phyloP scores from a whole-genome alignment of 305 asterid genomes.

The Withania somnifera region DNA sequence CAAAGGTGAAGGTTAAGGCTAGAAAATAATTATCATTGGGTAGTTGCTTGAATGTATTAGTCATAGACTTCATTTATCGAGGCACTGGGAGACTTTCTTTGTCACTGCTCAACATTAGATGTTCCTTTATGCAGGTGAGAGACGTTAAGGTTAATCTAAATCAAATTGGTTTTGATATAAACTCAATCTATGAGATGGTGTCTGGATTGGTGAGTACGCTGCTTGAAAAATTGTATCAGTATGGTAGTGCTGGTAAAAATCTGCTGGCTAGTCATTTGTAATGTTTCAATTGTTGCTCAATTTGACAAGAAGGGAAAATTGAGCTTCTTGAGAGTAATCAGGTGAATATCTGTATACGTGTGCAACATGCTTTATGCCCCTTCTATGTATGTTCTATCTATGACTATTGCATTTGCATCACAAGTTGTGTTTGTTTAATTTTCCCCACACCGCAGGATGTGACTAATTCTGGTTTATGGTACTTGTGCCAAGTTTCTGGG shows the following conservation, averaged over 20 bases:
- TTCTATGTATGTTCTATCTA: not conserved
- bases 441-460: slow-evolving; percentile 36
- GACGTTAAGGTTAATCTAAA: slow-evolving; percentile 53
- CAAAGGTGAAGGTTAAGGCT: not conserved
- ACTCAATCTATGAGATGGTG: slow-evolving; percentile 55
- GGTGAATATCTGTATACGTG: slow-evolving; percentile 25
- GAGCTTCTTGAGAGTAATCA: slow-evolving; percentile 72
- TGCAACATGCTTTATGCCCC: not conserved
- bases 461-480: slow-evolving; percentile 70
- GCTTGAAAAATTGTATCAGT: slow-evolving; percentile 2
- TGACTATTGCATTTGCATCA: slow-evolving; percentile 1
- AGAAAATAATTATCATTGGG: not conserved
- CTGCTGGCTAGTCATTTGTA: not conserved
- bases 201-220: slow-evolving; percentile 52
- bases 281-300: not conserved
- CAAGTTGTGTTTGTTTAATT: not conserved
- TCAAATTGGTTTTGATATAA: slow-evolving; percentile 59
- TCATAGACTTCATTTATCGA: not conserved
- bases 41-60: not conserved
- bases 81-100: not conserved
- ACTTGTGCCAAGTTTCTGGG: slow-evolving; percentile 67
- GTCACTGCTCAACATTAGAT: not conserved
- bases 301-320: slow-evolving; percentile 58
- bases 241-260: not conserved
- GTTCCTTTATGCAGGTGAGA: slow-evolving; percentile 38